phyloP scores from a whole-genome alignment of 2,329 filamentous ascomycete genomes.

The Trichoderma citrinoviride region DNA sequence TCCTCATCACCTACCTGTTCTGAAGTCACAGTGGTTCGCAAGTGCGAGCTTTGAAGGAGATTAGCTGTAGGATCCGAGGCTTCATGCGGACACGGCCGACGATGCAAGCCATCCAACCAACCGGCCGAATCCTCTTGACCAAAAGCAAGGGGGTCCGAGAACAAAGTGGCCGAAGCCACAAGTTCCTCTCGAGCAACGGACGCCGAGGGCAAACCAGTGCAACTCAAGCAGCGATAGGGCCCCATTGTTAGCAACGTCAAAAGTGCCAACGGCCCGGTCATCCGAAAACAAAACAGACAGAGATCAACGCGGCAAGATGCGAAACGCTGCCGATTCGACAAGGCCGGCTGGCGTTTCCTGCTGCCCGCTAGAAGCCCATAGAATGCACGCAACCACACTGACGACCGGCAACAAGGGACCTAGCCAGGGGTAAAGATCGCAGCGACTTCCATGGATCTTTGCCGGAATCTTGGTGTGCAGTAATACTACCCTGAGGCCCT shows the following conservation, averaged over 20 bases:
- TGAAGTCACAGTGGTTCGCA: too few species aligned
- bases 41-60: too few species aligned
- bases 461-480: background rate
- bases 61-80: too few species aligned
- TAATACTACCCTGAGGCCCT: background rate
- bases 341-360: background rate
- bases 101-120: too few species aligned
- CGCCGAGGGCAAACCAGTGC: background rate
- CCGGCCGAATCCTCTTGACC: too few species aligned
- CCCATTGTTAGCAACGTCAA: background rate
- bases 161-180: background rate
- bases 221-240: background rate
- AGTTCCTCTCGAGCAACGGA: background rate
- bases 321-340: constrained; percentile 15
- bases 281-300: background rate
- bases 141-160: background rate
- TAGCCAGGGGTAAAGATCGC: constrained; percentile 9
- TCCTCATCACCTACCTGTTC: background rate
- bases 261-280: constrained; percentile 10
- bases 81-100: too few species aligned
- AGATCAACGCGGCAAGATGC: constrained; percentile 1
- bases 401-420: constrained; percentile 9
- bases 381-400: constrained; percentile 19
- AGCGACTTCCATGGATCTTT: constrained; percentile 8
- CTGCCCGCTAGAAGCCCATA: background rate